Conservation (phyloP, 805 yeast genomes). For the Pichia cabralensis region DNA sequence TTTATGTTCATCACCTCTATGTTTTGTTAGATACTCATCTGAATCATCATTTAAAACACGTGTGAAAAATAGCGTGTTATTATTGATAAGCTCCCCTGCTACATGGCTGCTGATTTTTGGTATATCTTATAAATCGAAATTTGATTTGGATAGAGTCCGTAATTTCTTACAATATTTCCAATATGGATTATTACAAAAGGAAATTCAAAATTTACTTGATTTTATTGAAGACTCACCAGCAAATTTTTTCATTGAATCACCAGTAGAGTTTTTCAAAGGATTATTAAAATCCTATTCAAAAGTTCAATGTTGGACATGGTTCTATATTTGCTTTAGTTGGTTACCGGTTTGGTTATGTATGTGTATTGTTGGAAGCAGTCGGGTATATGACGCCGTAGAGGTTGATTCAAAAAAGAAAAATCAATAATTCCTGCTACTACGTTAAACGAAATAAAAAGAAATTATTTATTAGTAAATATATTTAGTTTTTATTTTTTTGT, state of each 20-base stretch:
- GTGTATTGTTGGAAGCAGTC: conserved; percentile 16
- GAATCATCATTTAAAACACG: not conserved
- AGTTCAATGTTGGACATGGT: conserved; percentile 81
- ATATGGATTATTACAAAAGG: conserved; percentile 11
- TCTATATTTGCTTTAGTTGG: conserved; percentile 66
- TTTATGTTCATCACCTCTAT: conserved; percentile 62
- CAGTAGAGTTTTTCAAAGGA: conserved; percentile 36
- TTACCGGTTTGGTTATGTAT: conserved; percentile 62
- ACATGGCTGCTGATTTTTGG: conserved; percentile 22
- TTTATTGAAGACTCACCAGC: conserved; percentile 8
- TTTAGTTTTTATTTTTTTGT: too few relatives aligned
- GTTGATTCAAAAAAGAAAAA: conserved; percentile 9
- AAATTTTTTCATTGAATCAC: conserved; percentile 20
- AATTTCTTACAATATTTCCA: conserved; percentile 24
- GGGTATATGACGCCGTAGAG: conserved; percentile 12
- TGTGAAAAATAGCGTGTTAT: conserved; percentile 16
- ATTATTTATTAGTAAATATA: too few relatives aligned
- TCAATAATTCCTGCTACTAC: too few relatives aligned
- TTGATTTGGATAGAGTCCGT: conserved; percentile 22
- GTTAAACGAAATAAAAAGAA: too few relatives aligned
- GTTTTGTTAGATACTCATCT: conserved; percentile 39
- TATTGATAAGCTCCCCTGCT: conserved; percentile 26
- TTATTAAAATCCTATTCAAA: conserved; percentile 56
- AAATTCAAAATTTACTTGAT: conserved; percentile 12
- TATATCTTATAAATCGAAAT: conserved; percentile 12